phyloP scores from a whole-genome alignment of 225 moss, liverwort and hornwort genomes.

The Pleurozium schreberi region DNA sequence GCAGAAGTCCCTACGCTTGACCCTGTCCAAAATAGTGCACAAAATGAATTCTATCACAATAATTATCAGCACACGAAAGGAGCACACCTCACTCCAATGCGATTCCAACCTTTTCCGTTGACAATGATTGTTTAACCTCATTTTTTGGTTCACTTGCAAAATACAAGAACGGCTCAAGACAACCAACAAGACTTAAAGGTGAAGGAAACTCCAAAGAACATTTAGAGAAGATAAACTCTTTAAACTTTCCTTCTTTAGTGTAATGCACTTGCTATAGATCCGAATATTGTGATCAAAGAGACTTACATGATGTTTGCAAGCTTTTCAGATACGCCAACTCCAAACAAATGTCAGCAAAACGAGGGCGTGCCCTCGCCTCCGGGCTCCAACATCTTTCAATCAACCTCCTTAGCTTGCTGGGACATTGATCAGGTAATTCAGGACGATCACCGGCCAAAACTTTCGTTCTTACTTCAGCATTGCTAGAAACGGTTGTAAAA shows the following conservation, averaged over 20 bases:
- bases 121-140: neutral
- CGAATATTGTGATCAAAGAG: neutral
- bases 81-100: neutral
- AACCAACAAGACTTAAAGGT: neutral
- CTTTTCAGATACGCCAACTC: neutral
- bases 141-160: neutral
- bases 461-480: neutral
- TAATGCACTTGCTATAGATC: neutral
- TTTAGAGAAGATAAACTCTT: neutral
- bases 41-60: neutral
- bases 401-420: neutral
- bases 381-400: neutral
- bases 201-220: neutral
- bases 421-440: neutral
- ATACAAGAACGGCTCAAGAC: neutral
- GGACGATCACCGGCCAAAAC: neutral
- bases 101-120: neutral
- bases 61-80: neutral
- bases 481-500: neutral
- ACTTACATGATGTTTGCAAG: neutral
- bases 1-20: neutral
- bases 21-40: neutral
- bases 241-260: neutral
- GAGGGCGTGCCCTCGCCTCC: neutral
- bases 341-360: neutral